Conservation (phyloP, 306 rosid genomes). For the Cicer pinnatifidum region DNA sequence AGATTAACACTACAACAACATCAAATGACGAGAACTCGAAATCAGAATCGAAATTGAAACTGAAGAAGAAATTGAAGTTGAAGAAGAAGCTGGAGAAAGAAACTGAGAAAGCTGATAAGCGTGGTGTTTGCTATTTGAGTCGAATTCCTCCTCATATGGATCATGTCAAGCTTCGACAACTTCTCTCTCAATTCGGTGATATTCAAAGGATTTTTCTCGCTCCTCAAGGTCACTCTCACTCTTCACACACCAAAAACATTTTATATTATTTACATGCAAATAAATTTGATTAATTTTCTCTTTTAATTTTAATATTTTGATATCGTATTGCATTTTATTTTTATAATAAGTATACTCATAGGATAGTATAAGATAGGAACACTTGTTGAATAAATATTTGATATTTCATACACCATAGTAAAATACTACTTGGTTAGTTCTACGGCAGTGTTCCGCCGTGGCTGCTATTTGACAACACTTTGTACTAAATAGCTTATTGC, state of each 20-base stretch:
- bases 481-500: no score
- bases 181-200: constrained; percentile 77
- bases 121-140: constrained; percentile 82
- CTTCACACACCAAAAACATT: not conserved
- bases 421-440: not conserved
- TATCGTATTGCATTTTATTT: not conserved
- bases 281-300: not conserved
- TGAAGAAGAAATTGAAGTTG: constrained; percentile 37
- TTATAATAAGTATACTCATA: not conserved
- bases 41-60: constrained; percentile 1
- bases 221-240: constrained; percentile 52
- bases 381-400: not conserved
- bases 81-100: constrained; percentile 58
- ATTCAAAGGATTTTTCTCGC: constrained; percentile 72
- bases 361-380: not conserved
- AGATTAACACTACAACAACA: not conserved
- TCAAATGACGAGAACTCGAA: constrained; percentile 6
- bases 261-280: not conserved
- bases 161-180: constrained; percentile 66
- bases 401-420: not conserved
- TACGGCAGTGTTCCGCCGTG: no score
- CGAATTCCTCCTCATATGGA: constrained; percentile 91
- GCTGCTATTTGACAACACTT: no score
- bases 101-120: constrained; percentile 55
- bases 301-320: not conserved